Evolutionary conservation across 2,329 filamentous ascomycete genomes (phyloP).

Genomic region (Colletotrichum sp.): DNA sequence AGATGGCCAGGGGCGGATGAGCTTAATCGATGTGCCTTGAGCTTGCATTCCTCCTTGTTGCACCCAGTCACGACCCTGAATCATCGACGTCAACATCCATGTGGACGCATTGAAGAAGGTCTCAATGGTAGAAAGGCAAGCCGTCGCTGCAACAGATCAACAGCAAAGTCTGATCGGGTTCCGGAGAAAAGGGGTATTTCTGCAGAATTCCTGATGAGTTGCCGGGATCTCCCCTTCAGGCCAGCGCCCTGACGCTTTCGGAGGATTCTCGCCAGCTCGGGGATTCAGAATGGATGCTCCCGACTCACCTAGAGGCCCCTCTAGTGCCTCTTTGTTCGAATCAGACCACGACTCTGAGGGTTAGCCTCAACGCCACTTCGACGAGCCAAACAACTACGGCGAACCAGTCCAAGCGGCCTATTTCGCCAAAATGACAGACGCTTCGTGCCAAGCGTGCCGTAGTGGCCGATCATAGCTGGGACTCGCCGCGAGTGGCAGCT

Average conservation of each 20-base stretch:
- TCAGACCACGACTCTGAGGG: neutral
- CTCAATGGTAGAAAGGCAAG: accelerated
- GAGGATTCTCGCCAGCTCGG: neutral
- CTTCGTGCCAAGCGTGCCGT: neutral
- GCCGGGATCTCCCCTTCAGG: neutral
- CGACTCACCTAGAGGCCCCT: neutral
- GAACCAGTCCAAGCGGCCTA: neutral
- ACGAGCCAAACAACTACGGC: neutral
- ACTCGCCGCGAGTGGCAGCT: neutral
- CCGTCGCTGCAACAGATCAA: neutral
- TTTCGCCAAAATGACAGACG: neutral
- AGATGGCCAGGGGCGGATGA: constrained; percentile 4
- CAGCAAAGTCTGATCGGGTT: neutral
- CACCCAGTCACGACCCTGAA: neutral
- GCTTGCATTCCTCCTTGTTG: neutral
- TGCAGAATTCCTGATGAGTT: neutral
- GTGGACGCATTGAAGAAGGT: neutral
- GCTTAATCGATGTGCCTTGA: constrained; percentile 7
- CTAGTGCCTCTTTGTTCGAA: neutral
- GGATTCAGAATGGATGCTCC: neutral
- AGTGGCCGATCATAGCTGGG: neutral
- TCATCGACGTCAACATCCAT: neutral
- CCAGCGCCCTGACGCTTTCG: constrained; percentile 2
- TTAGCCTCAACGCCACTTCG: neutral
- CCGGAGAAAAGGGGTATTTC: neutral